Conservation (phyloP, 331 rosid genomes). For the Phaseolus coccineus region DNA sequence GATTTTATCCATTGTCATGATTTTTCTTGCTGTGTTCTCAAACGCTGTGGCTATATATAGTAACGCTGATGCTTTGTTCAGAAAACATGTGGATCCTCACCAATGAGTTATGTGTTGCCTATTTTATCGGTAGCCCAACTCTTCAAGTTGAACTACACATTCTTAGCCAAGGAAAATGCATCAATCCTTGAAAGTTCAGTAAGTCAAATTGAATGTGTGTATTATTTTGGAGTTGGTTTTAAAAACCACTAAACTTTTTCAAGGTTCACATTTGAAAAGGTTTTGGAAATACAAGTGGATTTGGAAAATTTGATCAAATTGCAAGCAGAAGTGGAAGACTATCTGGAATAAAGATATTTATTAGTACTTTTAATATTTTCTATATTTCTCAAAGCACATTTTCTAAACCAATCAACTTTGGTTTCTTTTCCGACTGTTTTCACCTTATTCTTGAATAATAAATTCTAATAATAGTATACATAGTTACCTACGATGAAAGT, state of each 20-base stretch:
- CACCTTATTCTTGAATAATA: background rate
- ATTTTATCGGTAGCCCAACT: background rate
- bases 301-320: slow-evolving; percentile 6
- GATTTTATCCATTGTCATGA: slow-evolving; percentile 63
- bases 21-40: slow-evolving; percentile 66
- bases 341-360: slow-evolving; percentile 1
- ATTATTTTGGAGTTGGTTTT: background rate
- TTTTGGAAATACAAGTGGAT: slow-evolving; percentile 5
- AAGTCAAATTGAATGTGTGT: slow-evolving; percentile 23
- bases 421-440: background rate
- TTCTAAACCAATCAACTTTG: background rate
- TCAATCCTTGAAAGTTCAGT: slow-evolving; percentile 11
- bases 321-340: background rate
- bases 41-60: slow-evolving; percentile 69
- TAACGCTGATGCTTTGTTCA: slow-evolving; percentile 50
- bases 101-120: slow-evolving; percentile 33
- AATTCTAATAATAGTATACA: background rate
- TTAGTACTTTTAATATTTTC: background rate
- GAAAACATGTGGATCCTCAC: slow-evolving; percentile 23
- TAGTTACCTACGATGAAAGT: no score
- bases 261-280: slow-evolving; percentile 7
- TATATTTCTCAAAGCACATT: background rate
- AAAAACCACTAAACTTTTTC: background rate
- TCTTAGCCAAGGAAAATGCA: slow-evolving; percentile 10
- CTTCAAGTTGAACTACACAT: slow-evolving; percentile 29